phyloP scores from a whole-genome alignment of 345 rosid species.

The Eucalyptus regnans region DNA sequence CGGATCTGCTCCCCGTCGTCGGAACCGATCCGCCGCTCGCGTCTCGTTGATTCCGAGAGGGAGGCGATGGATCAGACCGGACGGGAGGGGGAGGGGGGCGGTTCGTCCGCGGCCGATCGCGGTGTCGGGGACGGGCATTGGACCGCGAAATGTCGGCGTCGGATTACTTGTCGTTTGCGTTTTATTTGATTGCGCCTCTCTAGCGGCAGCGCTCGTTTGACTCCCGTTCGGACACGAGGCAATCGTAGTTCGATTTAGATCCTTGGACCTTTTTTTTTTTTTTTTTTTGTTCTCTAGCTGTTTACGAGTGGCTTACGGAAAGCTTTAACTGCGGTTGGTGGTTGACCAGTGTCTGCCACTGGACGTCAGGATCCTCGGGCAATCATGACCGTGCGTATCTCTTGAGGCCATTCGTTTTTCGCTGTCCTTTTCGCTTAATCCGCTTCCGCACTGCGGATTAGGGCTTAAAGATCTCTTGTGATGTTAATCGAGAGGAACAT shows the following conservation, averaged over 20 bases:
- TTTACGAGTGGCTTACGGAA: not conserved
- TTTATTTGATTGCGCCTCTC: not conserved
- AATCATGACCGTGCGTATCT: not conserved
- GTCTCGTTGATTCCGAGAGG: not conserved
- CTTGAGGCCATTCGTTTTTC: not conserved
- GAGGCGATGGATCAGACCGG: not conserved
- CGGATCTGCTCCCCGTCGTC: not conserved
- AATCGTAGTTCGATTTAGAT: not conserved
- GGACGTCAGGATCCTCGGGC: not conserved
- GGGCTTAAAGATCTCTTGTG: not conserved
- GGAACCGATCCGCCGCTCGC: not conserved
- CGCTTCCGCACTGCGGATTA: not conserved
- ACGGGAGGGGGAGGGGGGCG: not conserved
- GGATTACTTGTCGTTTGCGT: not conserved
- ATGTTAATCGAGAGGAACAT: not conserved
- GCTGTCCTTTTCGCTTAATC: not conserved
- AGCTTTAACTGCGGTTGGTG: not conserved
- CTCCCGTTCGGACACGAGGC: not conserved
- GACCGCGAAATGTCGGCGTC: not conserved
- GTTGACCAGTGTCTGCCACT: not conserved
- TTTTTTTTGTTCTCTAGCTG: not conserved
- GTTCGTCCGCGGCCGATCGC: not conserved
- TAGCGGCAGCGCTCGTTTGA: not conserved
- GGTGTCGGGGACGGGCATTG: not conserved
- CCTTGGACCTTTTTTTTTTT: not conserved